Evolutionary conservation across 2,329 filamentous ascomycete species (phyloP), one percentile per base, ranked within the genome.

Genomic region (Esteya vermicola): DNA sequence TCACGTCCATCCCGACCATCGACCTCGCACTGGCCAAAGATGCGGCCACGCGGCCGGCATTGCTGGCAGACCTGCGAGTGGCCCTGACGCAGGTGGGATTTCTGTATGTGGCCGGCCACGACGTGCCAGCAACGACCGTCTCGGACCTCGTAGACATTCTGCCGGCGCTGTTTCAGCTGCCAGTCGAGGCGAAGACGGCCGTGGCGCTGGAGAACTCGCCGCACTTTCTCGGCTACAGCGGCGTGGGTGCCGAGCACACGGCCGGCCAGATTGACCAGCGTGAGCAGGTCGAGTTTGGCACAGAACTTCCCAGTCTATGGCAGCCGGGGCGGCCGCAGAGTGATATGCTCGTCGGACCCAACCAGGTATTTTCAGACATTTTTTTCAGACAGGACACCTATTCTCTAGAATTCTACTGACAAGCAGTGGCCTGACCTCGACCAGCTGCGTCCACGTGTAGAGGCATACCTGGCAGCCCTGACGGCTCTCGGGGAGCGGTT

Each of bases 271-370:
- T 54, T 13, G 73, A 78, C 49, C 54, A 60, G 16, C 56, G 72
- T 16, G 72, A 78, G 51, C 73, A 78, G 47, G 68, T 75, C 36
- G 72, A 78, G 50, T 70, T 72, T 49, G 72, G 68, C 13, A 76
- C 70, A 0, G 72, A 77, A 46, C 53, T 75, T 23, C 42, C 54
- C 0, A 57, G 54, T 1, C 57, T 49, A 2, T 63, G 60, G 51
- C 35, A 14, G 16, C 8, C 21, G 6, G 34, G 48, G 1, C 46
- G 47, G 10, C 60, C 64, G 5, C 41, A 64, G 19, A 61, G 58
- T 39, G 64, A 67, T 38, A 52, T 59, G 3, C 46, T 72, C 20
- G 55, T 59, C n/a, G 66, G 67, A 1, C 66, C 65, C 3, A 69
- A 65, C 47, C 65, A 45, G 33, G n/a, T n/a, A n/a, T n/a, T n/a